phyloP scores from a whole-genome alignment of 805 yeast species.

The Lachancea nothofagi region DNA sequence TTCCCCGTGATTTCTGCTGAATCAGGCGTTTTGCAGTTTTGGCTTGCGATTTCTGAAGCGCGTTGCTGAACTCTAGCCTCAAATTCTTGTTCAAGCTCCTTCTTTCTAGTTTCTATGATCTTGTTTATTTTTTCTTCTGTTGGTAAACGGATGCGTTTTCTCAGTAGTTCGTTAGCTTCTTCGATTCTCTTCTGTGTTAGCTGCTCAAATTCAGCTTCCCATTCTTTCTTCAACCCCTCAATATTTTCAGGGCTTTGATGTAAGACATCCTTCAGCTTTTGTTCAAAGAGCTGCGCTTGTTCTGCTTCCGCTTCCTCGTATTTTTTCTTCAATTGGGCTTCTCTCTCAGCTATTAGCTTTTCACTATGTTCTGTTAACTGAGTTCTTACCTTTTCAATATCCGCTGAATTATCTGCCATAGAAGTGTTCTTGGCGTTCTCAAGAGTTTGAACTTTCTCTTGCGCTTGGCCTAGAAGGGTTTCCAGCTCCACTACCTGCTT shows the following conservation, averaged over 20 bases:
- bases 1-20: conserved; percentile 9
- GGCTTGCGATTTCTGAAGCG: conserved; percentile 9
- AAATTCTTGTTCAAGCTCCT: conserved; percentile 23
- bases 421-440: conserved; percentile 30
- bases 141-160: conserved; percentile 43
- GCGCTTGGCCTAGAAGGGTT: conserved; percentile 21
- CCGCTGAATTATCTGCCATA: conserved; percentile 1
- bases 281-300: conserved; percentile 19
- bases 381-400: not conserved
- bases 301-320: conserved; percentile 26
- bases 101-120: conserved; percentile 40
- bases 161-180: conserved; percentile 41
- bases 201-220: conserved; percentile 36
- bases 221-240: conserved; percentile 26
- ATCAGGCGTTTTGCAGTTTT: not conserved
- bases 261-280: conserved; percentile 17
- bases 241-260: conserved; percentile 16
- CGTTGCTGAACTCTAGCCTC: conserved; percentile 17
- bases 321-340: conserved; percentile 15
- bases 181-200: conserved; percentile 29
- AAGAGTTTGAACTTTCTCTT: conserved; percentile 35
- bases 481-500: conserved; percentile 22
- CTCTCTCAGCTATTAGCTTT: conserved; percentile 22
- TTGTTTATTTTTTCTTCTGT: conserved; percentile 54
- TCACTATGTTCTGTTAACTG: conserved; percentile 2